Evolutionary conservation across 2,329 filamentous ascomycete species (phyloP).

Genomic region (Bipolaris oryzae): DNA sequence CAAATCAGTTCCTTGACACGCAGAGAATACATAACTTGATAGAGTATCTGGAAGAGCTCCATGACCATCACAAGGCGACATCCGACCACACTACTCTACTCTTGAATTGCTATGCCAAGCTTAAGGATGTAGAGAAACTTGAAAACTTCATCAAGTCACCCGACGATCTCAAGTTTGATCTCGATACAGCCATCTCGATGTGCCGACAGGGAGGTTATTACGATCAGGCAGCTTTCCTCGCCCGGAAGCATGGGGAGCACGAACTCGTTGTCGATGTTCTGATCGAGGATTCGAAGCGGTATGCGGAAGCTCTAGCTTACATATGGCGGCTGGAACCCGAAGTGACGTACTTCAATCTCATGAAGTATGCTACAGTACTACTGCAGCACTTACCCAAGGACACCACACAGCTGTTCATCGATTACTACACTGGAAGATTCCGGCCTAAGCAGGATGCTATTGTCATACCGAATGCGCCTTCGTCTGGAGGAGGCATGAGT

Average conservation of each 20-base stretch:
- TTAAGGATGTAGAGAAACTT: slow-evolving; percentile 95
- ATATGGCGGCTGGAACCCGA: slow-evolving; percentile 87
- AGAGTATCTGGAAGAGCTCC: slow-evolving; percentile 93
- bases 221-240: slow-evolving; percentile 94
- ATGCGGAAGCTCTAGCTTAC: slow-evolving; percentile 85
- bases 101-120: slow-evolving; percentile 95
- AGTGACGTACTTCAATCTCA: slow-evolving; percentile 80
- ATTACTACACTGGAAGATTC: slow-evolving; percentile 91
- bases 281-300: slow-evolving; percentile 93
- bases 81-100: slow-evolving; percentile 94
- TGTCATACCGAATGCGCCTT: slow-evolving; percentile 55
- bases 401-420: slow-evolving; percentile 86
- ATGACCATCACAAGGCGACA: slow-evolving; percentile 91
- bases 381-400: slow-evolving; percentile 83
- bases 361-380: slow-evolving; percentile 93
- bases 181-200: slow-evolving; percentile 97
- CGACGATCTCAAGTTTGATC: slow-evolving; percentile 91
- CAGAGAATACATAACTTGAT: slow-evolving; percentile 98
- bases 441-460: slow-evolving; percentile 70
- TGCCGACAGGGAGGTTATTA: slow-evolving; percentile 96
- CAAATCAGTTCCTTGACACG: slow-evolving; percentile 80
- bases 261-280: slow-evolving; percentile 94
- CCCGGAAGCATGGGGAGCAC: slow-evolving; percentile 90
- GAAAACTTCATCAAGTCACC: slow-evolving; percentile 97
- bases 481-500: slow-evolving; percentile 51